Evolutionary conservation across 2,329 filamentous ascomycete genomes (phyloP), one percentile per base, ranked within the genome.

Genomic region (Colletotrichum acutatum): DNA sequence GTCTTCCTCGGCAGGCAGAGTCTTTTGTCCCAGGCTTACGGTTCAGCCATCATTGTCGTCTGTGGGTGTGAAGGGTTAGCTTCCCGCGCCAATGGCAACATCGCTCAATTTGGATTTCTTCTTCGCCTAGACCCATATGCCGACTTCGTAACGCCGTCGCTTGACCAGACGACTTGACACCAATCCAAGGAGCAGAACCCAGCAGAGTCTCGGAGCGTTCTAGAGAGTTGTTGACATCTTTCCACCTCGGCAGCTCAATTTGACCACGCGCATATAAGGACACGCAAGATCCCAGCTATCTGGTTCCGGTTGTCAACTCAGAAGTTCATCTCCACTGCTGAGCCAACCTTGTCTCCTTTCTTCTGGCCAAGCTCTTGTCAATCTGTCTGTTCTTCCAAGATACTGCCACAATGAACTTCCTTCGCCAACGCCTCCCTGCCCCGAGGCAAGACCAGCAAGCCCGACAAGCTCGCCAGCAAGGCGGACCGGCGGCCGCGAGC

Each of bases 401-500:
- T 30, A 49, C 14, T 42, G 37, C 7, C 37, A 76, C n/a, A 19
- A 78, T 79, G 77, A 72, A 76, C 42, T 72, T 66, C 28, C 68
- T 79, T 42, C 77, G 78, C 22, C 69, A 76, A 52, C 74, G 77
- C 16, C 74, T 79, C 9, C 78, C 78, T 22, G 78, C 78, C 2
- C 78, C 77, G 16, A 73, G 77, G 59, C 76, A 77, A 53, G 76
- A 77, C 49, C 77, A 75, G 30, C 57, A 72, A 22, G 74, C 75
- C 32, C 75, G 73, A 11, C 68, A 75, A 37, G 77, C 78, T 11
- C 75, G 74, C 2, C 66, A 75, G 22, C 67, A 78, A 4, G 74
- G 74, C 24, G 68, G 34, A 26, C 49, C 69, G 16, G 63, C 63
- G 2, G 60, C 64, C 3, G 73, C 66, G 0, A 65, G 68, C 46